phyloP scores from a whole-genome alignment of 176 grass and related monocot species.

The Eleusine indica region DNA sequence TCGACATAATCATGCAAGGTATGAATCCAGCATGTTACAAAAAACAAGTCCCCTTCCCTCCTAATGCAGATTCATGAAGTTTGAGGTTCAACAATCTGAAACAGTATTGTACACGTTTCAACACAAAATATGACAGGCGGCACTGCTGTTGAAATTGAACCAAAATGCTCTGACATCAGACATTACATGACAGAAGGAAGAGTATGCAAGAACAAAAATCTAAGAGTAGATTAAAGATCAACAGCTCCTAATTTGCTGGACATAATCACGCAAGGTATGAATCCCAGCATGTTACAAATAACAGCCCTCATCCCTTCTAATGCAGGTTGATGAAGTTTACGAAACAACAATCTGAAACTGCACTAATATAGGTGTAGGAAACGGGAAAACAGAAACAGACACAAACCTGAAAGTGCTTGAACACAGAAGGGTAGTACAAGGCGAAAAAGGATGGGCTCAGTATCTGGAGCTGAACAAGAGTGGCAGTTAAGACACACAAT shows the following conservation, averaged over 20 bases:
- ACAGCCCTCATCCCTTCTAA: slow-evolving; percentile 11
- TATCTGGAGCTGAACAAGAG: slow-evolving; percentile 48
- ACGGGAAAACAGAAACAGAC: slow-evolving; percentile 27
- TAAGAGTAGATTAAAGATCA: slow-evolving; percentile 1
- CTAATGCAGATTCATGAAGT: neutral
- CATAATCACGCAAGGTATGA: neutral
- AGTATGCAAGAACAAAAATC: neutral
- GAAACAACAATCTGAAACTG: neutral
- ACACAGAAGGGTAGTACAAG: slow-evolving; percentile 50
- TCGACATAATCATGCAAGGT: neutral
- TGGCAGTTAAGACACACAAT: slow-evolving; percentile 69
- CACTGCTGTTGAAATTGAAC: neutral
- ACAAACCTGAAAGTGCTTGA: slow-evolving; percentile 70
- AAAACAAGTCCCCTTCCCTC: slow-evolving; percentile 12
- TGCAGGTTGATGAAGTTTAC: neutral
- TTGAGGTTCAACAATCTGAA: neutral
- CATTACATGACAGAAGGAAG: neutral
- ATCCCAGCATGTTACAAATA: slow-evolving; percentile 17
- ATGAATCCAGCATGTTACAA: slow-evolving; percentile 9
- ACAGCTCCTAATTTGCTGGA: neutral
- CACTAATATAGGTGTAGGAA: slow-evolving; percentile 2
- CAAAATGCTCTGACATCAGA: neutral
- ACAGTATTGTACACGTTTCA: neutral
- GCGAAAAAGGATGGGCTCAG: neutral
- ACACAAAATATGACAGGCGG: slow-evolving; percentile 26